Base-by-base conservation (phyloP, 768 basidiomycete species). In the Termitomyces eurrhizus region DNA sequence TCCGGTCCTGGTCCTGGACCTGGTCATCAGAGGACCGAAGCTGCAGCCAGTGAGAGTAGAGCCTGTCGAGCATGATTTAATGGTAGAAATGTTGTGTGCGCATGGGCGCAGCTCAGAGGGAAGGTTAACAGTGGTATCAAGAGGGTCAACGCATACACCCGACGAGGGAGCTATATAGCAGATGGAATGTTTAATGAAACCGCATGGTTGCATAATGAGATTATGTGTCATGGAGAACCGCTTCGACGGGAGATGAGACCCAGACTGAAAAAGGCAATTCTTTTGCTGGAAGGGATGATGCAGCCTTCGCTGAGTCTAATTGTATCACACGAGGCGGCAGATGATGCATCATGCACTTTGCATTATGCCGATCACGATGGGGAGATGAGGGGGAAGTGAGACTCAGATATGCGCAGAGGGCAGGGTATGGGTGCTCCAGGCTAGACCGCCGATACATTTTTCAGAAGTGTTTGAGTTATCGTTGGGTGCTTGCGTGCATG, bases 31-130 rank as follows among this genome's bases (percentile, higher is more conserved):
- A 11, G 29, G 14, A 36, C 29, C 42, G 14, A 36, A 35, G 42
- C 41, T 44, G 58, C 37, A 68, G 64, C 63, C 69, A 68, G 54
- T 64, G 67, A 45, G 70, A 67, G 56, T 72, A 53, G 60, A 73
- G 72, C 24, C 12, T 56, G 29, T 68, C 59, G 41, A 73, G 66
- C 70, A 74, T 71, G 44, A 35, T 35, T 48, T 16, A 45, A 14
- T 37, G 24, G 14, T 39, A 16, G 8, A 37, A 26, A 24, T 2
- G 52, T 52, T 9, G 52, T 37, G 36, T 26, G 35, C 39, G 39
- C 21, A 41, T 55, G 41, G 54, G 39, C 53, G 41, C 39, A 42
- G 54, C 54, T 41, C 54, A 11, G 12, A 54, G 39, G 12, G 26
- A 11, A 51, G 33, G 39, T 3, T 29, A 18, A 29, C 53, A 29